Evolutionary conservation across 2,329 filamentous ascomycete species (phyloP), one percentile per base, ranked within the genome.

Genomic region (Zymoseptoria crescenta): DNA sequence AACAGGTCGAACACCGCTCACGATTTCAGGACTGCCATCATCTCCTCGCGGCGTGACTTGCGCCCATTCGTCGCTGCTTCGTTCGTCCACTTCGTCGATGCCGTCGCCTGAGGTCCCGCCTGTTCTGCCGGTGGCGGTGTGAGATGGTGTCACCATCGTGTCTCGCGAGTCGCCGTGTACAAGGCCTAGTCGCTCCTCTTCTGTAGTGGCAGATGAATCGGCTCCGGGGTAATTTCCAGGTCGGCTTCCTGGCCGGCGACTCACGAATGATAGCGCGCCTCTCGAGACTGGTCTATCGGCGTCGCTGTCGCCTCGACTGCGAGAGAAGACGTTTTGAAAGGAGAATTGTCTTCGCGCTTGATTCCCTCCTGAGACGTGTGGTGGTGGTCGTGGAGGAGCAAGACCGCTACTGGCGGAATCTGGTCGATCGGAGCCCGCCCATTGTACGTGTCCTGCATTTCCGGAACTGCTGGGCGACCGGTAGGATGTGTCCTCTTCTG

Each of bases 301-400:
- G n/a, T 63, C 65, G 4, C 64, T 61, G n/a, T 67, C 41, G 45
- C 64, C 62, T 60, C 78, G 79, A 65, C 80, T 76, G 54, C 86
- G 81, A 61, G 78, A 77, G 74, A 96, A 94, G 56, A 96, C 85
- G 65, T 88, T 91, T 64, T 92, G 87, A 79, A 97, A 97, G 19
- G 89, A 95, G 75, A 97, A 99, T 70, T 96, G 90, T 61, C 93
- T 89, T 61, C 91, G 83, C 9, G 87, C 83, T 29, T 78, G 77
- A 57, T 70, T 28, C 7, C 51, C 51, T 13, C 51, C 24, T 3
- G 24, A 19, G 1, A 29, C 51, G 29, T 52, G 51, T 2, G 65
- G 54, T 27, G 53, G 53, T 56, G 21, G 27, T 28, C 27, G 57
- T 29, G 49, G 21, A 51, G n/a, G 35, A n/a, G 35, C 55, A 30